Evolutionary conservation across 108 stramenopile genomes (phyloP), one percentile per base, ranked within the genome.

Genomic region (Cyclotella atomus): DNA sequence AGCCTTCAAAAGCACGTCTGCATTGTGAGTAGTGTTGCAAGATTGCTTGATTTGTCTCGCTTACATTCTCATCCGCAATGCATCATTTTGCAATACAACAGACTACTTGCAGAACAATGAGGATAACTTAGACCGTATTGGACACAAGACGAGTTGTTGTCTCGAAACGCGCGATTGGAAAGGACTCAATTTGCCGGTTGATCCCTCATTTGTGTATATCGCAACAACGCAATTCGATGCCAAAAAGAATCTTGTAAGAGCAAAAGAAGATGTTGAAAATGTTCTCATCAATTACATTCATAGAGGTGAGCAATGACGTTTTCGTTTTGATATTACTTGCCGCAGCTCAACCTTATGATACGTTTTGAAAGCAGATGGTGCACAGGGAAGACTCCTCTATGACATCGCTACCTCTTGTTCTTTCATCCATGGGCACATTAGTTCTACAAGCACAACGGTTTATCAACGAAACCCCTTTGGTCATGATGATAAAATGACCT

Each of bases 401-500:
- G 61, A 62, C 1, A 38, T 23, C 4, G 61, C 61, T 2, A 43
- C 14, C 2, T 62, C 36, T 10, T 62, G 36, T 43, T 3, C 36
- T 19, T 52, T 52, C 36, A 9, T 38, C 1, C 34, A 62, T 41
- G 61, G 24, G 3, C n/a, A 43, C 38, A 38, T 62, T 1, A 62
- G 9, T 59, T 12, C 14, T 12, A 14, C 8, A 16, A 59, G 57
- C 57, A 62, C 4, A 0, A 19, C 41, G 38, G 61, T 62, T 43
- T 30, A 34, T 32, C 61, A 62, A 25, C 36, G 61, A 1, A 62
- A 62, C 38, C 61, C 61, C 10, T 62, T 62, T 21, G 32, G 35
- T 38, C 10, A 21, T 8, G 10, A 2, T 3, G 14, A 14, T 6
- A 62, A 38, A 4, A 6, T 20, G 10, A 41, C 2, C 10, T 62